Conservation (phyloP, 495 filamentous ascomycete genomes). For the Haplographium delicatum region DNA sequence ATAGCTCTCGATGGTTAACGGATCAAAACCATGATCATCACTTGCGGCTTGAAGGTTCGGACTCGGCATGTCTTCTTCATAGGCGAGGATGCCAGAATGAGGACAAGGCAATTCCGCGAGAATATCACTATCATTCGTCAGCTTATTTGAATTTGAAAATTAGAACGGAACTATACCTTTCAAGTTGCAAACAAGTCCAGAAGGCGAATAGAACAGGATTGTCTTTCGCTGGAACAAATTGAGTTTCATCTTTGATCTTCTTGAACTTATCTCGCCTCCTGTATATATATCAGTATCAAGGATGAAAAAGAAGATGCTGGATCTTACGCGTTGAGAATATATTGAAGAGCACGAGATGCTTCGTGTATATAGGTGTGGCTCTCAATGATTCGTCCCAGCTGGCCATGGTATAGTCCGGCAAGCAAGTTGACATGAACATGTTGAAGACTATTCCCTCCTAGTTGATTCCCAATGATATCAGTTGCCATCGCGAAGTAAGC, state of each 20-base stretch:
- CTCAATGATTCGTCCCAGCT: slow-evolving; percentile 80
- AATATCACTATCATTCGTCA: slow-evolving; percentile 61
- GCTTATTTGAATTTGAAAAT: slow-evolving; percentile 7
- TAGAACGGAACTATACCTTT: slow-evolving; percentile 56
- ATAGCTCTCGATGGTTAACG: slow-evolving; percentile 70
- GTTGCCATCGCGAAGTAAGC: slow-evolving; percentile 84
- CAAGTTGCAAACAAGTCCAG: slow-evolving; percentile 91
- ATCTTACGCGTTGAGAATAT: slow-evolving; percentile 72
- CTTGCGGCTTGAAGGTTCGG: slow-evolving; percentile 46
- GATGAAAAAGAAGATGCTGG: not conserved
- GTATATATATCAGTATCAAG: slow-evolving; percentile 10
- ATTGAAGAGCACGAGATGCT: slow-evolving; percentile 69
- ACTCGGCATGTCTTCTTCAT: slow-evolving; percentile 61
- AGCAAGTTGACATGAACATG: slow-evolving; percentile 84
- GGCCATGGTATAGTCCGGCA: slow-evolving; percentile 83
- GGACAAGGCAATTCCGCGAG: slow-evolving; percentile 83
- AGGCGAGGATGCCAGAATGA: slow-evolving; percentile 69
- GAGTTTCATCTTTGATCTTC: slow-evolving; percentile 3
- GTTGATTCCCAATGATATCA: slow-evolving; percentile 77
- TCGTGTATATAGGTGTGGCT: slow-evolving; percentile 83
- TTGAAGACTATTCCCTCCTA: slow-evolving; percentile 69
- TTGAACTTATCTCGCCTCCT: slow-evolving; percentile 34
- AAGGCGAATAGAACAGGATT: slow-evolving; percentile 71
- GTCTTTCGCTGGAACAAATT: slow-evolving; percentile 27
- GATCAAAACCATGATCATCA: slow-evolving; percentile 35